Conservation (phyloP, 176 grass and related monocot genomes). For the Rhynchospora pubera region DNA sequence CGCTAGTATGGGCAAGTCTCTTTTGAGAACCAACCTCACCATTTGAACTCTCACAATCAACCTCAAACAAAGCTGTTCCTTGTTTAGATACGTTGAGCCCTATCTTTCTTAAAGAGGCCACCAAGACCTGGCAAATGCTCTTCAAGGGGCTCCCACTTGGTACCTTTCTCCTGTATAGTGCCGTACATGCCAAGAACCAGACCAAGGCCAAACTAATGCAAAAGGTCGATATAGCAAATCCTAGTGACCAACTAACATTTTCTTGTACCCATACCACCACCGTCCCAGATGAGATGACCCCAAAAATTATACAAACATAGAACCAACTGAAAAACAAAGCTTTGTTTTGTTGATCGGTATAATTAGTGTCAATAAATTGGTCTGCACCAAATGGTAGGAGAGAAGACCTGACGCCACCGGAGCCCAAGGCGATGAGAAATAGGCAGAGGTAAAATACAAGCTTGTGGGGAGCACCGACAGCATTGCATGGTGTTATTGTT, state of each 20-base stretch:
- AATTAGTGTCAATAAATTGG: conserved; percentile 53
- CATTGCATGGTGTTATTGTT: conserved; percentile 7
- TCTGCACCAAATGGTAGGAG: conserved; percentile 74
- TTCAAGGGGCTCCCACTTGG: conserved; percentile 54
- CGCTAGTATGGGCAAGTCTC: conserved; percentile 20
- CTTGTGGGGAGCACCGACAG: conserved; percentile 24
- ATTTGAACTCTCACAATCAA: conserved; percentile 22
- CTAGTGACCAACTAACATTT: conserved; percentile 75
- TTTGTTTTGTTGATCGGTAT: conserved; percentile 45
- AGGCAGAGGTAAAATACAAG: conserved; percentile 45
- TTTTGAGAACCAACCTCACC: background rate
- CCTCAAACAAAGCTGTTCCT: conserved; percentile 30
- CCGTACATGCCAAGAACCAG: conserved; percentile 42
- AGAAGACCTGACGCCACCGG: conserved; percentile 58
- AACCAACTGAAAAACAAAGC: conserved; percentile 70
- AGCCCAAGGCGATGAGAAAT: conserved; percentile 70
- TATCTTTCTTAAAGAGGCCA: conserved; percentile 48
- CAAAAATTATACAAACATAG: conserved; percentile 72
- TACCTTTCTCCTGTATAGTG: conserved; percentile 38
- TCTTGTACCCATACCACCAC: conserved; percentile 80
- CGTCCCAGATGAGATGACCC: conserved; percentile 53
- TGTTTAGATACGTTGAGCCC: conserved; percentile 27
- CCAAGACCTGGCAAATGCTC: conserved; percentile 50
- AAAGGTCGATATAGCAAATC: conserved; percentile 61
- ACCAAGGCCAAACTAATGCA: conserved; percentile 42